Conservation (phyloP, 148 eudicot genomes). For the Rheum nobile region DNA sequence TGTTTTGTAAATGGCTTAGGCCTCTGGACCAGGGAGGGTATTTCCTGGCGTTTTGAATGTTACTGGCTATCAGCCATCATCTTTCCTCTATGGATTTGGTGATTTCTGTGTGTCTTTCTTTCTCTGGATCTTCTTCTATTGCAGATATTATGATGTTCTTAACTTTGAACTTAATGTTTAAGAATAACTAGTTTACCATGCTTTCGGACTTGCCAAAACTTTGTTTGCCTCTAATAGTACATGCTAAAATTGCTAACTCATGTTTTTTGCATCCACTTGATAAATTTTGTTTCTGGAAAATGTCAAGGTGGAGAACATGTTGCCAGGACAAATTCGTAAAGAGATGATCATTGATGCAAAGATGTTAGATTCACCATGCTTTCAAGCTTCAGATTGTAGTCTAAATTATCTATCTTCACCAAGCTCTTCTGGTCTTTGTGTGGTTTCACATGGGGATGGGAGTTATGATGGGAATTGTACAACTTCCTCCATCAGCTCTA, state of each 20-base stretch:
- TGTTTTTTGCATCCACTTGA: not conserved
- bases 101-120: not conserved
- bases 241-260: not conserved
- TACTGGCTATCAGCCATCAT: not conserved
- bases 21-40: not conserved
- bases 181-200: not conserved
- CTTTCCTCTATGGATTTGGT: not conserved
- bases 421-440: constrained; percentile 10
- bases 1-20: not conserved
- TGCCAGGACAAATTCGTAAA: not conserved
- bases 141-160: not conserved
- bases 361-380: constrained; percentile 5
- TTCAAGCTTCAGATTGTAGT: constrained; percentile 9
- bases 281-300: not conserved
- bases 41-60: not conserved
- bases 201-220: not conserved
- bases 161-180: not conserved
- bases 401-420: constrained; percentile 8
- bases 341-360: not conserved
- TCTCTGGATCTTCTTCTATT: not conserved
- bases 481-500: not conserved
- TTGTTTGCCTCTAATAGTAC: not conserved
- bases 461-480: constrained; percentile 7
- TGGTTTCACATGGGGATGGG: constrained; percentile 18
- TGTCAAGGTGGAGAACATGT: not conserved